A percentile compares a stretch with the other conserved stretches of the same genome.
Conservation (phyloP, 306 rosid genomes). For the Urtica urens region DNA sequence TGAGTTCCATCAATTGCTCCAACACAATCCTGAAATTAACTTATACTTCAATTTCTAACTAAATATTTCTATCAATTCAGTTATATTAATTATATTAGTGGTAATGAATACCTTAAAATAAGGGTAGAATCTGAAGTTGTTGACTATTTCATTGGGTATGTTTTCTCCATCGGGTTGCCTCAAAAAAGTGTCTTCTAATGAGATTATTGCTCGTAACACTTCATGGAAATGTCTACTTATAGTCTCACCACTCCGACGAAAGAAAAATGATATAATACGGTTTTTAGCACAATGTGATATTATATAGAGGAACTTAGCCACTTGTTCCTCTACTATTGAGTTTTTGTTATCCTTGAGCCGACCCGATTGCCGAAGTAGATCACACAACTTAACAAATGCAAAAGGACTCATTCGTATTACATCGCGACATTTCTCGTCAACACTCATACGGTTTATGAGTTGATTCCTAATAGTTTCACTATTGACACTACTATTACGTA, state of each 20-base stretch:
- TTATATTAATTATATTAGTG: too few relatives aligned
- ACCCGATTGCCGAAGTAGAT: neutral
- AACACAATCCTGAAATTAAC: neutral
- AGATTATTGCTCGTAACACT: neutral
- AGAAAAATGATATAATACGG: neutral
- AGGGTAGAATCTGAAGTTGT: neutral
- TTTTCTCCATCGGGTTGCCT: neutral
- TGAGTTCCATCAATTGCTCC: neutral
- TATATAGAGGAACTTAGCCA: neutral
- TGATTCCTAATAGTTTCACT: neutral
- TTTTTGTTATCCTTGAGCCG: neutral
- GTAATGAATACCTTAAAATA: slow-evolving; percentile 1
- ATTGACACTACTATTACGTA: neutral
- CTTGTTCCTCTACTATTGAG: neutral
- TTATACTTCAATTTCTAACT: neutral
- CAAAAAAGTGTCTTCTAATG: neutral
- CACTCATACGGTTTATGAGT: neutral
- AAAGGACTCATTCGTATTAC: neutral
- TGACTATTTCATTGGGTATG: neutral
- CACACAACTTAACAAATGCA: neutral
- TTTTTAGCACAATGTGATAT: slow-evolving; percentile 1
- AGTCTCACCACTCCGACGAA: neutral
- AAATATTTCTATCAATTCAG: too few relatives aligned
- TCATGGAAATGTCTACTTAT: slow-evolving; percentile 2
- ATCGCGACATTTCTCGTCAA: neutral